Base-by-base conservation (phyloP, 1,139 yeast species). In the Zhuliangozyma blackwelliae region DNA sequence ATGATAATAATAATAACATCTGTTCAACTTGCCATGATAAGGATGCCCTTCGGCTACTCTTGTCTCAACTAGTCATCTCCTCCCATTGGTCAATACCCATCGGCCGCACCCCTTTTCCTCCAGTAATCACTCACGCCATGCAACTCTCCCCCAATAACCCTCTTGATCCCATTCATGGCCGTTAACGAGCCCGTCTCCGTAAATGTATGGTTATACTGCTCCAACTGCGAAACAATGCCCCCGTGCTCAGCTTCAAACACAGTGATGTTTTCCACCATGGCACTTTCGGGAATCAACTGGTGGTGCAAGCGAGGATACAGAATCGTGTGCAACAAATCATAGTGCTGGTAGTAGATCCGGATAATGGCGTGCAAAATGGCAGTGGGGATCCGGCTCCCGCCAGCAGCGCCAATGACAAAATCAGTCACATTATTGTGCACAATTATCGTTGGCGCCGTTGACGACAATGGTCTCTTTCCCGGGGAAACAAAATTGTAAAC, bases 331-430 rank as follows among this genome's bases (percentile, higher is more conserved):
- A 86, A 62, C n/a, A 89, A 52, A 2, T 81, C 67, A 57, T 76
- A 54, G 3, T 72, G 59, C 50, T 78, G 74, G 54, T 76, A 77
- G 45, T 81, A 78, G 5, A 68, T 62, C 39, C 96, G 65, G 2
- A 85, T 69, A 25, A 92, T 75, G 0, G 92, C 90, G 53, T 89
- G 94, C 40, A 90, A 71, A 3, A 90, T 77, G 1, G 95, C 77
- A 0, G 96, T 87, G n/a, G 85, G 72, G 37, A 92, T 92, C 41
- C 95, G 68, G 11, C 95, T 83, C 0, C 97, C 97, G 7, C 98
- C 97, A 1, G 97, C 94, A 0, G 96, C 95, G 1, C 97, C 97
- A 44, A 90, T 73, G 3, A 84, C 75, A 32, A 87, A 55, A 48
- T 83, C 88, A 0, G 86, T 79, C 11, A 37, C 40, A 49, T 75